Conservation (phyloP, 371 early-diverging fungal species). For the Mortierella sp. region DNA sequence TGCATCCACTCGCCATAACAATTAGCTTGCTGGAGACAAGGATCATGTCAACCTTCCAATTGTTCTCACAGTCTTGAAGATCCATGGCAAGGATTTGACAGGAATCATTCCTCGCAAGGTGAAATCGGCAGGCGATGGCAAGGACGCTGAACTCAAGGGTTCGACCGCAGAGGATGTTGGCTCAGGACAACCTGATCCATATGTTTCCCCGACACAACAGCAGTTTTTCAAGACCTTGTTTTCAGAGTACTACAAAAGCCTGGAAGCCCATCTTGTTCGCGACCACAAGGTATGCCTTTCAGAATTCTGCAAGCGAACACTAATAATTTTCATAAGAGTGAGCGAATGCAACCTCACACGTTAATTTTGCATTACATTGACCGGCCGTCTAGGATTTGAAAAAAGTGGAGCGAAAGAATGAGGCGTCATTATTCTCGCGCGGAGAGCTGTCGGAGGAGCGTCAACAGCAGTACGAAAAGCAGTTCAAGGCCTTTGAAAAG, state of each 20-base stretch:
- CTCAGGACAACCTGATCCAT: slow-evolving; percentile 25
- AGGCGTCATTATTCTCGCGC: slow-evolving; percentile 83
- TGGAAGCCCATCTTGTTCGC: slow-evolving; percentile 74
- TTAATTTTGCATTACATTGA: neutral
- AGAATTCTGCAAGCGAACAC: neutral
- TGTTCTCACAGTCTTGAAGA: slow-evolving; percentile 83
- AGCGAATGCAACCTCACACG: neutral
- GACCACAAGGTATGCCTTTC: slow-evolving; percentile 73
- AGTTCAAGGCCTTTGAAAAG: slow-evolving; percentile 80
- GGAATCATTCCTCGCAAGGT: slow-evolving; percentile 67
- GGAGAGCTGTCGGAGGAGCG: slow-evolving; percentile 89
- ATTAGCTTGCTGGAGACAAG: slow-evolving; percentile 63
- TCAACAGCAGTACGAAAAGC: slow-evolving; percentile 83
- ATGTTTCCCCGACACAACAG: slow-evolving; percentile 60
- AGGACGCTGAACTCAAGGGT: slow-evolving; percentile 53
- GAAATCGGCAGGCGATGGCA: slow-evolving; percentile 62
- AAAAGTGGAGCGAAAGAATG: slow-evolving; percentile 81
- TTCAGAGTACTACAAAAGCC: slow-evolving; percentile 76
- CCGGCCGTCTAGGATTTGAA: slow-evolving; percentile 64
- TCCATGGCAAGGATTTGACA: slow-evolving; percentile 70
- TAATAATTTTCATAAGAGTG: neutral
- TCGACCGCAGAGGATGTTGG: slow-evolving; percentile 19
- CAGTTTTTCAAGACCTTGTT: slow-evolving; percentile 70
- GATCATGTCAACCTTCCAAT: slow-evolving; percentile 82
- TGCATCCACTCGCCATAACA: neutral